Conservation (phyloP, 140 eudicot species). For the Stevia rebaudiana region DNA sequence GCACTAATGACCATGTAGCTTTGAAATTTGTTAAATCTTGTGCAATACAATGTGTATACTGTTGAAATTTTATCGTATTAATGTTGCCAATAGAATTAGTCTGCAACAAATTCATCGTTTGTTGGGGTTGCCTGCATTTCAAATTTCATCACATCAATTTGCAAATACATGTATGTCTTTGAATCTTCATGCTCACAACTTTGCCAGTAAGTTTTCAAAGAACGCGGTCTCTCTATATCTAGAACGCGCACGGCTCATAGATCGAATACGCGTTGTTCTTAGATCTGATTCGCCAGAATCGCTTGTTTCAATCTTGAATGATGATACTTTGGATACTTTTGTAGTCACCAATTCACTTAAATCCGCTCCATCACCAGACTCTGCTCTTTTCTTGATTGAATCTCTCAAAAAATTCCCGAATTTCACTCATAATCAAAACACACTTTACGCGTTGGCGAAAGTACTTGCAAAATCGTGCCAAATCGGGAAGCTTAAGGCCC, state of each 20-base stretch:
- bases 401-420: constrained; percentile 46
- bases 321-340: constrained; percentile 74
- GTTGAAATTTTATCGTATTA: neutral
- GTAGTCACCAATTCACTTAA: constrained; percentile 68
- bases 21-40: no score
- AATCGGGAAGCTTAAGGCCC: constrained; percentile 46
- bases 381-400: constrained; percentile 62
- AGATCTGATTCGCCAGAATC: constrained; percentile 40
- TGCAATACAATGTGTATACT: constrained; percentile 17
- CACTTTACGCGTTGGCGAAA: constrained; percentile 68
- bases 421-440: constrained; percentile 59
- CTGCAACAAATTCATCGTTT: constrained; percentile 5
- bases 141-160: neutral
- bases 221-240: constrained; percentile 63
- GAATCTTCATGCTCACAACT: constrained; percentile 29
- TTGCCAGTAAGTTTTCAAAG: constrained; percentile 25
- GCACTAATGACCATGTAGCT: no score
- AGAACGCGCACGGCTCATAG: constrained; percentile 69
- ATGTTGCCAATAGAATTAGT: neutral
- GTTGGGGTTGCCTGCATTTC: constrained; percentile 6
- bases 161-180: neutral
- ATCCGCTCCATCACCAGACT: constrained; percentile 73
- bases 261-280: constrained; percentile 52
- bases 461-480: constrained; percentile 59
- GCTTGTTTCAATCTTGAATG: constrained; percentile 38